These are phyloP conservation scores for Perilla frutescens DNA, from an alignment of 257 asterid genomes.

Conservation along the genomic window DNA sequence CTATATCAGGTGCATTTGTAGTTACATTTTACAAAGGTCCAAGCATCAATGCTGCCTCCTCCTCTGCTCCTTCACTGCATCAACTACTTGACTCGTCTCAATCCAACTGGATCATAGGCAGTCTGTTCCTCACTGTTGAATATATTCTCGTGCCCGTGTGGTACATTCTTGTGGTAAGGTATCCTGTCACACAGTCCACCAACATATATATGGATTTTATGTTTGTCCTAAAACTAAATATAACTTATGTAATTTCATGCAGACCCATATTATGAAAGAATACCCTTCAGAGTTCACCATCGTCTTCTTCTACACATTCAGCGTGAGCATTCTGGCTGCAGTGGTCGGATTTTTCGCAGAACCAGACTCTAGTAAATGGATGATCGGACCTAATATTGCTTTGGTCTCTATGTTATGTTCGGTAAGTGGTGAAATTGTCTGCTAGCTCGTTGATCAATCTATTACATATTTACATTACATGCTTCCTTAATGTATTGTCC, in stretches of 20 bases:
- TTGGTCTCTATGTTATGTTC: conserved; percentile 79
- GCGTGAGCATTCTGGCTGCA: conserved; percentile 73
- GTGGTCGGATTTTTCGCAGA: conserved; percentile 59
- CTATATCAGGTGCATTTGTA: conserved; percentile 80
- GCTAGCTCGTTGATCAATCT: too few species aligned
- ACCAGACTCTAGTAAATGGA: conserved; percentile 65
- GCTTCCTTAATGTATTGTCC: neutral
- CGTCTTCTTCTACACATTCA: conserved; percentile 80
- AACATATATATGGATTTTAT: neutral
- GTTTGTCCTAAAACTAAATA: neutral
- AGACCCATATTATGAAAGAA: conserved; percentile 87
- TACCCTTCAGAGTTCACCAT: conserved; percentile 69
- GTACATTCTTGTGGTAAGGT: conserved; percentile 83
- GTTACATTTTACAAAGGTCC: conserved; percentile 89
- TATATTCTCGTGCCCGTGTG: conserved; percentile 82
- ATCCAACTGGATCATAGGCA: conserved; percentile 78
- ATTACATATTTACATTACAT: neutral
- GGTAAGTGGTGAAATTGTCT: conserved; percentile 45
- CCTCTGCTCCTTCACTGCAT: conserved; percentile 25
- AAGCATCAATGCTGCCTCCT: conserved; percentile 42
- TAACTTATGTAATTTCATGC: neutral
- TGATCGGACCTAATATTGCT: conserved; percentile 57
- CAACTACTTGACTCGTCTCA: conserved; percentile 47
- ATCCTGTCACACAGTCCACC: neutral
- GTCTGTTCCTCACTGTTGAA: conserved; percentile 70